Percentiles rank a stretch among this genome's conserved stretches.
These are phyloP conservation scores for Osmanthus fragrans DNA, from an alignment of 257 asterid species.

Conservation along the genomic window DNA sequence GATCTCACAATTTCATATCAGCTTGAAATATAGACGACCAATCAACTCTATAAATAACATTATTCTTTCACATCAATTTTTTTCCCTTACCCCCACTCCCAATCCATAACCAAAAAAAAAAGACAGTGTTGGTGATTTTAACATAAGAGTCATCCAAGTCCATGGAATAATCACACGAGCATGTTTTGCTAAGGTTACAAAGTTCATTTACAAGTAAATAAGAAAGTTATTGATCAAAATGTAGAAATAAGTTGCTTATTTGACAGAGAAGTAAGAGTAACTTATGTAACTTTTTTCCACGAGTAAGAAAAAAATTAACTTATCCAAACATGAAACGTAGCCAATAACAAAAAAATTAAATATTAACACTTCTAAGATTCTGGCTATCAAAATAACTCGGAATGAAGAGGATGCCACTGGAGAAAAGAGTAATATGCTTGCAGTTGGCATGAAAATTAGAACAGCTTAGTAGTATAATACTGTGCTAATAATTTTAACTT, in stretches of 20 bases:
- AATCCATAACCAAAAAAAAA: background rate
- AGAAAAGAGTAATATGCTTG: background rate
- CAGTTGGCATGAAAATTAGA: background rate
- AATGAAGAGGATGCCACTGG: background rate
- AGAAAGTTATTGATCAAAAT: background rate
- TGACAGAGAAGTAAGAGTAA: background rate
- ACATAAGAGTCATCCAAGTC: background rate
- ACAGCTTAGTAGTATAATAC: background rate
- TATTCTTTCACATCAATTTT: too few relatives aligned
- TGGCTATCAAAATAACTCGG: background rate
- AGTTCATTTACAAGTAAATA: background rate
- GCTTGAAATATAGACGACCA: too few relatives aligned
- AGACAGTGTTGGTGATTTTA: background rate
- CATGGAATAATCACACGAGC: background rate
- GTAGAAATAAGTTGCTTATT: background rate
- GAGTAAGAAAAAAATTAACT: background rate
- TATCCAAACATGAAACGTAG: background rate
- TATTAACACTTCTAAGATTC: background rate
- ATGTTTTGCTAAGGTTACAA: background rate
- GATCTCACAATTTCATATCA: too few relatives aligned
- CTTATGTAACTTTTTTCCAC: background rate
- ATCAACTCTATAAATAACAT: too few relatives aligned
- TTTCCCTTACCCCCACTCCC: background rate
- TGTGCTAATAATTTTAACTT: background rate
- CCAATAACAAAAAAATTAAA: too few relatives aligned